Evolutionary conservation across 768 basidiomycete species (phyloP), one percentile per base, ranked within the genome.

Genomic region (Hemileccinum impolitum): DNA sequence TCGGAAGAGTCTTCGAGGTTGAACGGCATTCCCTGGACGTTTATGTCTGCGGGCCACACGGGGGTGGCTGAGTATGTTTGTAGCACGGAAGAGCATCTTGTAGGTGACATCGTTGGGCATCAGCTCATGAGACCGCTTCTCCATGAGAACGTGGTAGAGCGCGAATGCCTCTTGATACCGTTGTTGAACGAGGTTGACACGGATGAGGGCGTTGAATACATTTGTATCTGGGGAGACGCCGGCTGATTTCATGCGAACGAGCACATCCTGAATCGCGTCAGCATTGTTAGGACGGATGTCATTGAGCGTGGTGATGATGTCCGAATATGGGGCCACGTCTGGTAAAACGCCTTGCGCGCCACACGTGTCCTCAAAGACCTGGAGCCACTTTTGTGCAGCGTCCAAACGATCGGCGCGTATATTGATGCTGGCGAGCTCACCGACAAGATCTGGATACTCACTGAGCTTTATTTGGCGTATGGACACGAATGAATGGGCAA

Each of bases 201-300:
- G 64, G 13, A 82, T 71, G 52, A 83, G 70, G 8, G 71, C 51
- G 47, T 82, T 80, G 64, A 80, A 73, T n/a, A 80, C 53, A 34
- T 57, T 56, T 9, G 70, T 64, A 45, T 76, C 68, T 1, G 73
- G 72, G 2, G 59, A 36, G 12, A 76, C 63, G 4, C 69, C 69
- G 2, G 70, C 64, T 17, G 65, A 58, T 41, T 60, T 56, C 72
- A 79, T 76, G 39, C 67, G 62, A 5, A 62, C 53, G 41, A 82
- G 62, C 0, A 77, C 63, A 13, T 57, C 63, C 44, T 70, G 55
- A 38, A 74, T 58, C 1, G 68, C 66, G 4, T 40, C 56, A 3
- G 50, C 46, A 35, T 75, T 69, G 17, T 54, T 55, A 15, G 64
- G 59, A 15, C 60, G 57, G 8, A 64, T 61, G 8, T 70, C 56